Conservation (phyloP, 23 red algal genomes). For the Gracilaria vermiculophylla region DNA sequence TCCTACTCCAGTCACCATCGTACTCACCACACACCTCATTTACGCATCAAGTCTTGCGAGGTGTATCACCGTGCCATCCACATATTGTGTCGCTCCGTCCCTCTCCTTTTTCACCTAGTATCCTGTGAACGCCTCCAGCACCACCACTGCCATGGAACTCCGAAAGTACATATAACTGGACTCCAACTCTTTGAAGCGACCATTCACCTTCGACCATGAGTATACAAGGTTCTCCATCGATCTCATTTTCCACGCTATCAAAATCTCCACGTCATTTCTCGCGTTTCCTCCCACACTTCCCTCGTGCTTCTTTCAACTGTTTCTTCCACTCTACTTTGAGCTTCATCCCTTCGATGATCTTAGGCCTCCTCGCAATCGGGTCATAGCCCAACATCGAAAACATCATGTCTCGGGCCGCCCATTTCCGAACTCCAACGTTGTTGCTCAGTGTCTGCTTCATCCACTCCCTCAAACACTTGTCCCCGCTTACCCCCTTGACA, state of each 20-base stretch:
- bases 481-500: not conserved
- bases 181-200: not conserved
- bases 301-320: not conserved
- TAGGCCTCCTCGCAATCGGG: not conserved
- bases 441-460: slow-evolving; percentile 6
- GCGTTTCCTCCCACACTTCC: not conserved
- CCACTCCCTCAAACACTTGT: not conserved
- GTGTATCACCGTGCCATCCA: not conserved
- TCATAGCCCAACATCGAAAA: slow-evolving; percentile 8
- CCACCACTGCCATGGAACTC: not conserved
- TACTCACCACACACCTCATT: not conserved
- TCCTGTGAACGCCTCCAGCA: not conserved
- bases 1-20: not conserved
- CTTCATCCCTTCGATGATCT: not conserved
- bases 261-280: not conserved
- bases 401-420: not conserved
- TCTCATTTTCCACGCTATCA: not conserved
- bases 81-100: not conserved
- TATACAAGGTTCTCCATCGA: not conserved
- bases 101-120: not conserved
- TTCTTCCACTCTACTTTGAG: slow-evolving; percentile 1
- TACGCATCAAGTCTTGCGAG: not conserved
- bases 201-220: not conserved
- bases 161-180: not conserved
- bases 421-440: not conserved